phyloP scores from a whole-genome alignment of 192 early-diverging fungal genomes.

The Lobosporangium transversale region DNA sequence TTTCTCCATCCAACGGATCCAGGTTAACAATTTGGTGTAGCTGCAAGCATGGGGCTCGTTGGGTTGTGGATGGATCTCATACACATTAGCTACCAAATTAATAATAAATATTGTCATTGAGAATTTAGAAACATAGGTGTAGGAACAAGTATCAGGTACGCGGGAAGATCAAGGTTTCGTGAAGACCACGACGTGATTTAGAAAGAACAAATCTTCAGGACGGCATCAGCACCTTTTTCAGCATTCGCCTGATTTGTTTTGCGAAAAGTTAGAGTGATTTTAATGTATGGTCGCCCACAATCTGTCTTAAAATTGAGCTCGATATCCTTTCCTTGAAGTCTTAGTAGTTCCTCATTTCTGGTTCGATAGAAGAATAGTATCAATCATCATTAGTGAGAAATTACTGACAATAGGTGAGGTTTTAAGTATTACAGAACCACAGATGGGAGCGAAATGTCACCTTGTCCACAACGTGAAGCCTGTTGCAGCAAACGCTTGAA shows the following conservation, averaged over 20 bases:
- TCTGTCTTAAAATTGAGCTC: neutral
- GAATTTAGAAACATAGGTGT: too few species aligned
- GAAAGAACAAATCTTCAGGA: too few species aligned
- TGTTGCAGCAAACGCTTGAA: conserved; percentile 27
- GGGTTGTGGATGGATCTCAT: conserved; percentile 8
- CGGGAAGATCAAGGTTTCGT: too few species aligned
- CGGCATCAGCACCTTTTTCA: conserved; percentile 14
- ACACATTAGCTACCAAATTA: conserved; percentile 8
- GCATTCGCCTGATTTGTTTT: conserved; percentile 21
- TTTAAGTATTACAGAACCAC: neutral
- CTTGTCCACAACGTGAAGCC: conserved; percentile 7
- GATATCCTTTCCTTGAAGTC: conserved; percentile 5
- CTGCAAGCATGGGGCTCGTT: conserved; percentile 12
- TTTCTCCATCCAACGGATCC: conserved; percentile 1
- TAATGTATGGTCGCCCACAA: neutral
- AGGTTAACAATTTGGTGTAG: conserved; percentile 9
- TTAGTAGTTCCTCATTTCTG: conserved; percentile 23
- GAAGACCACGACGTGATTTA: too few species aligned
- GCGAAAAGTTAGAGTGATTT: conserved; percentile 9
- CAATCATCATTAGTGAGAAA: neutral
- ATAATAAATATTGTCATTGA: neutral
- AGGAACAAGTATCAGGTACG: too few species aligned
- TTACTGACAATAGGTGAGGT: neutral
- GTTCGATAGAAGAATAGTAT: neutral
- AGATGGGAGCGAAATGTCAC: neutral